A percentile compares a stretch with the other conserved stretches of the same genome.
phyloP scores from a whole-genome alignment of 192 early-diverging fungal species.

The Linnemannia exigua region DNA sequence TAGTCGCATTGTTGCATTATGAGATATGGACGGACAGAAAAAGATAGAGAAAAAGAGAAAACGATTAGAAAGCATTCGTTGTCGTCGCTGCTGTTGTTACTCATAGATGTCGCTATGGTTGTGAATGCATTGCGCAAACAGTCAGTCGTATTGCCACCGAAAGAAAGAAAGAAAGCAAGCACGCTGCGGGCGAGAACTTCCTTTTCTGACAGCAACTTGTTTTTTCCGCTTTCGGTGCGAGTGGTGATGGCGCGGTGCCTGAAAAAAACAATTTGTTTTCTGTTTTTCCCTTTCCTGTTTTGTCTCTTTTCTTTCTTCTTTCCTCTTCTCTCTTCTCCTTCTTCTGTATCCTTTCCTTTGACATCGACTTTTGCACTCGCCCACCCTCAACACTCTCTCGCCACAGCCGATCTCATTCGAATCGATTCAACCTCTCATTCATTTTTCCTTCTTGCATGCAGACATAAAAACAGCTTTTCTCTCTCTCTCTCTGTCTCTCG shows the following conservation, averaged over 20 bases:
- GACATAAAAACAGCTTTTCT: background rate
- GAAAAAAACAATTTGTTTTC: background rate
- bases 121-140: too few relatives aligned
- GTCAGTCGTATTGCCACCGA: too few relatives aligned
- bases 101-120: too few relatives aligned
- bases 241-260: background rate
- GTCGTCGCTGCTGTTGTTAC: too few relatives aligned
- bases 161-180: too few relatives aligned
- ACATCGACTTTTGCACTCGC: background rate
- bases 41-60: background rate
- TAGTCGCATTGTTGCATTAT: background rate
- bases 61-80: slow-evolving; percentile 5
- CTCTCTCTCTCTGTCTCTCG: background rate
- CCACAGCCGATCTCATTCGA: background rate
- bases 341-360: background rate
- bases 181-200: background rate
- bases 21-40: too few relatives aligned
- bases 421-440: background rate
- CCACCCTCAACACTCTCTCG: background rate
- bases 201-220: background rate
- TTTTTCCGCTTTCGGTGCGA: slow-evolving; percentile 16
- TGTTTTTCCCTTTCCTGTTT: slow-evolving; percentile 2
- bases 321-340: background rate
- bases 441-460: background rate
- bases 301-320: background rate